Base-by-base conservation (phyloP, 1,284 basidiomycete species). In the Phylloporus sp. region DNA sequence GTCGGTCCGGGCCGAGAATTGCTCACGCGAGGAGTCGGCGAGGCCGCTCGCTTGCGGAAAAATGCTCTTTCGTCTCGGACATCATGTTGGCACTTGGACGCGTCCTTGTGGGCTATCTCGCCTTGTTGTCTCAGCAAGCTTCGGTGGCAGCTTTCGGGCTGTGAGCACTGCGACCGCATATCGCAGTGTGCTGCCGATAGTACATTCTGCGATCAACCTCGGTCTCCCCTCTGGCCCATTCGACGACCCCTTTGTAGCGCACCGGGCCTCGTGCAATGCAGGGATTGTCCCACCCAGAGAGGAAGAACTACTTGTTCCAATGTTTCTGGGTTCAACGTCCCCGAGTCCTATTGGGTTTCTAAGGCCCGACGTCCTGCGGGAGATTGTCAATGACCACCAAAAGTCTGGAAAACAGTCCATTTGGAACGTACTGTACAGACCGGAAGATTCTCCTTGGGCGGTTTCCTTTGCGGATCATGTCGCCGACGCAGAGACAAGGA, bases 141-240 rank as follows among this genome's bases (percentile, higher is more conserved):
- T 29, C 17, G 17, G 52, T 23, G 19, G 37, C 35, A n/a, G 19
- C 35, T 41, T 49, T 62, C 68, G 72, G 37, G 19, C 11, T 45
- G 14, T 63, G 25, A 67, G 47, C 19, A 57, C 64, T 7, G 15
- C 10, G 5, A 27, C 59, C 14, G 12, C n/a, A 15, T 63, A n/a
- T 25, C 62, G 5, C 12, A 73, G 73, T 45, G 23, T 76, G 14
- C 53, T 75, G 37, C 67, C 67, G 3, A 58, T 76, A 3, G 76
- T 78, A 29, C 69, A 66, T 29, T 77, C 71, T n/a, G 67, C 76
- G 15, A 64, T 75, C 65, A 75, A 78, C 39, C 73, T 75, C 25
- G 32, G 63, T 55, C 76, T 78, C 27, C 76, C 74, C 55, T 20
- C 65, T 2, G 73, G 73, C 32, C 74, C 70, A 25, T 78, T 75